Conservation (phyloP, 2,329 filamentous ascomycete species). For the Clonostachys rosea region DNA sequence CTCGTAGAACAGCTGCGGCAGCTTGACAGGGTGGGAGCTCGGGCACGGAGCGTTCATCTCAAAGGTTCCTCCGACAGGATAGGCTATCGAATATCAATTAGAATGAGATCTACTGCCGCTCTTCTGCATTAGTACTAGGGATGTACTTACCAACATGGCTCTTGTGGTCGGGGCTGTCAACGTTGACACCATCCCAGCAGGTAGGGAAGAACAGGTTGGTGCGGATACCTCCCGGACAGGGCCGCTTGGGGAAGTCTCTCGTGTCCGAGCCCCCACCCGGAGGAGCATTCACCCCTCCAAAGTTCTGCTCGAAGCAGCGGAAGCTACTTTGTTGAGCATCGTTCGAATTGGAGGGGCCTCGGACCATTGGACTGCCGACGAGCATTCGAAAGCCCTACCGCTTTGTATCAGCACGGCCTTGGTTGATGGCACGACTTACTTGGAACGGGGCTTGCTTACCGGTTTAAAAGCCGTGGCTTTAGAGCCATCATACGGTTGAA, state of each 20-base stretch:
- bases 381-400: constrained; percentile 26
- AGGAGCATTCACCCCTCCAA: background rate
- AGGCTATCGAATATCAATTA: constrained; percentile 4
- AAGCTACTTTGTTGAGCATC: constrained; percentile 27
- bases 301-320: constrained; percentile 22
- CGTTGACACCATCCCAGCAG: constrained; percentile 74
- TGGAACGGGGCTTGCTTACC: constrained; percentile 4
- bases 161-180: constrained; percentile 50
- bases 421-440: too few relatives aligned
- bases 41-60: constrained; percentile 27
- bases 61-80: constrained; percentile 16
- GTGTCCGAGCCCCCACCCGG: background rate
- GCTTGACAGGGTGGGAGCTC: constrained; percentile 43
- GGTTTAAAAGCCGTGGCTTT: constrained; percentile 37
- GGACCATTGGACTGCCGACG: constrained; percentile 12
- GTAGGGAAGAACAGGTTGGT: constrained; percentile 37
- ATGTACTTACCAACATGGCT: constrained; percentile 51
- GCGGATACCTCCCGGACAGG: constrained; percentile 35
- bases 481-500: constrained; percentile 19
- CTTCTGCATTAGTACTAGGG: background rate
- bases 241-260: constrained; percentile 23
- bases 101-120: constrained; percentile 7
- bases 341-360: constrained; percentile 18
- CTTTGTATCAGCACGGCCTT: too few relatives aligned
- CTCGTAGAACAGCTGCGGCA: constrained; percentile 78